Conservation (phyloP, 1,139 yeast genomes). For the Hansenula lynferdii region DNA sequence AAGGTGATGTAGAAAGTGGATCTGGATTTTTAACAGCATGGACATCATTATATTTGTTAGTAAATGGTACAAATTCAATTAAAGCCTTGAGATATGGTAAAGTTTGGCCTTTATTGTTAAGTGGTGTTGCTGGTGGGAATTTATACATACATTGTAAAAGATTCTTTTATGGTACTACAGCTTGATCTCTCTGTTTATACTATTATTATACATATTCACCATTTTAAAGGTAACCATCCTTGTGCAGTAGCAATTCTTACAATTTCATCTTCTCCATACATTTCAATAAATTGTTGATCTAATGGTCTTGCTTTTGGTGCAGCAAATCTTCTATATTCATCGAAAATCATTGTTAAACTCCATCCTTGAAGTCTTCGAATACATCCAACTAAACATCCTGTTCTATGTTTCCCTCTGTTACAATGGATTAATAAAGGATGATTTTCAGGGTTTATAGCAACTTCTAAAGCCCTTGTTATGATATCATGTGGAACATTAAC, state of each 20-base stretch:
- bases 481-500: conserved; percentile 75
- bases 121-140: conserved; percentile 57
- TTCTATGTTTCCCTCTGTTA: conserved; percentile 93
- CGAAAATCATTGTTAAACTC: conserved; percentile 91
- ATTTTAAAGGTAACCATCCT: conserved; percentile 61
- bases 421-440: conserved; percentile 94
- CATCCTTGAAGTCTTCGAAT: conserved; percentile 82
- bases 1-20: conserved; percentile 79
- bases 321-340: conserved; percentile 90
- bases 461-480: conserved; percentile 75
- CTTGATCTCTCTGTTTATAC: neutral
- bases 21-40: conserved; percentile 88
- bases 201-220: conserved; percentile 37
- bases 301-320: conserved; percentile 92
- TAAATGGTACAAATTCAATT: conserved; percentile 63
- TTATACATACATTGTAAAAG: conserved; percentile 65
- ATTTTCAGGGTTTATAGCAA: conserved; percentile 76
- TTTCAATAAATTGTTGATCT: conserved; percentile 92
- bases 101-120: conserved; percentile 57
- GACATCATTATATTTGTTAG: conserved; percentile 73
- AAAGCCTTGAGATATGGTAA: conserved; percentile 37
- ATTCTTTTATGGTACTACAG: conserved; percentile 30
- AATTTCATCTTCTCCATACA: conserved; percentile 67
- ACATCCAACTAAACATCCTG: conserved; percentile 95
- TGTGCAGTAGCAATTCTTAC: conserved; percentile 45